Base-by-base conservation (phyloP, 2,329 filamentous ascomycete species). In the Neodidymelliopsis sp. region DNA sequence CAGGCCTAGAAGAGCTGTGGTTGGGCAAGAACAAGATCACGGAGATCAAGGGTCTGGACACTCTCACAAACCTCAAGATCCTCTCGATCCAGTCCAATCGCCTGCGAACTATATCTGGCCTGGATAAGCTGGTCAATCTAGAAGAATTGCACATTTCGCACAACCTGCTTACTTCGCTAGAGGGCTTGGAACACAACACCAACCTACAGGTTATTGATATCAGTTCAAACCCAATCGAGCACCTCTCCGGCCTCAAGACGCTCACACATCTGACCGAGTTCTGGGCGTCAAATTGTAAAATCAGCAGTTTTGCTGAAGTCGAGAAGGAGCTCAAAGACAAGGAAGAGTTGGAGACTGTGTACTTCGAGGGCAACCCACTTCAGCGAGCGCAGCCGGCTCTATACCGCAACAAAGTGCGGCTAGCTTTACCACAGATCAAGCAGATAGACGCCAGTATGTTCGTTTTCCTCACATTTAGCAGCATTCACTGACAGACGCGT, bases 401-500 rank as follows among this genome's bases (percentile, higher is more conserved):
- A 53, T 99, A 99, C 74, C 81, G 94, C 66, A 97, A 97, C 76
- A 99, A 99, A 76, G 85, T 99, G 31, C 83, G 88, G 50, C 75
- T 99, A 71, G 89, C 91, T 24, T 74, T 99, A 73, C 94, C 94
- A 48, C 88, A 94, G 72, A 78, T 99, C 41, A 84, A 84, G 70
- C 92, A 99, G 78, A 97, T 99, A 70, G 94, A 99, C 83, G 94
- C 94, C 50, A 95, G 93, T 97, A 80, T 85, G 91, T 90, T 3
- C 85, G 91, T 90, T 3, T 23, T 34, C 12, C 4, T 12, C 3
- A 12, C 16, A 9, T 9, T n/a, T 6, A 8, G 11, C 4, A 20
- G 47, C 53, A 18, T 34, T 54, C 36, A 30, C 52, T 59, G 28
- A 61, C 33, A 23, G 4, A 7, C 13, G 4, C 35, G n/a, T 40